phyloP scores from a whole-genome alignment of 208 protist species.

The Polymyxa betae region DNA sequence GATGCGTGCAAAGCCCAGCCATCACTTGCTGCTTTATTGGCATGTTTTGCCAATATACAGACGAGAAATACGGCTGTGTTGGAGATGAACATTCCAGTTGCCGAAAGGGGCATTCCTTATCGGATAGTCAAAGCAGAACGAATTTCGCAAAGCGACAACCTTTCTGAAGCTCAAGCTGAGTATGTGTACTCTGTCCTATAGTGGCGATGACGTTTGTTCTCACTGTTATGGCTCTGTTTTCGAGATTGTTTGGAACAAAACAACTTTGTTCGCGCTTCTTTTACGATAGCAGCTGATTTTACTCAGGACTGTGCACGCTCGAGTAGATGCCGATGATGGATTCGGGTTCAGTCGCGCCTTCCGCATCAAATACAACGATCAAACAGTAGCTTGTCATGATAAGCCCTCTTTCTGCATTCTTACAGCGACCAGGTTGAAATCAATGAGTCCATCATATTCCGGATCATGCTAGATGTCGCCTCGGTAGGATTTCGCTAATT shows the following conservation, averaged over 20 bases:
- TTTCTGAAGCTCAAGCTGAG: not conserved
- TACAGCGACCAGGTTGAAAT: slow-evolving; percentile 9
- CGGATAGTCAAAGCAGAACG: not conserved
- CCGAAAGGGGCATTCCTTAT: not conserved
- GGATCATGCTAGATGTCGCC: not conserved
- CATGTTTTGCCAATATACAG: not conserved
- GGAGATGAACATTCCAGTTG: not conserved
- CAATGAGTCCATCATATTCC: not conserved
- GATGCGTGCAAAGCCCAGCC: too few relatives aligned
- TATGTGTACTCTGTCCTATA: not conserved
- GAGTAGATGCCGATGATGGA: not conserved
- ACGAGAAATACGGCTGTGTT: not conserved
- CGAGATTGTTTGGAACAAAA: too few relatives aligned
- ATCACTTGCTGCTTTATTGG: not conserved
- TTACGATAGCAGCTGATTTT: too few relatives aligned
- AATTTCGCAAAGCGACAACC: not conserved
- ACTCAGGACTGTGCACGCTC: not conserved
- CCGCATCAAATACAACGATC: not conserved
- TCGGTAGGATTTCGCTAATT: not conserved
- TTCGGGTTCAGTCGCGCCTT: not conserved
- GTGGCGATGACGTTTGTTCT: not conserved
- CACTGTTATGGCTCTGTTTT: too few relatives aligned
- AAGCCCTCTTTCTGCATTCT: too few relatives aligned
- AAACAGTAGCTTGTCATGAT: too few relatives aligned
- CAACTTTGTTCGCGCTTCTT: too few relatives aligned